Conservation (phyloP, 2,329 filamentous ascomycete genomes). For the Fusarium sp. region DNA sequence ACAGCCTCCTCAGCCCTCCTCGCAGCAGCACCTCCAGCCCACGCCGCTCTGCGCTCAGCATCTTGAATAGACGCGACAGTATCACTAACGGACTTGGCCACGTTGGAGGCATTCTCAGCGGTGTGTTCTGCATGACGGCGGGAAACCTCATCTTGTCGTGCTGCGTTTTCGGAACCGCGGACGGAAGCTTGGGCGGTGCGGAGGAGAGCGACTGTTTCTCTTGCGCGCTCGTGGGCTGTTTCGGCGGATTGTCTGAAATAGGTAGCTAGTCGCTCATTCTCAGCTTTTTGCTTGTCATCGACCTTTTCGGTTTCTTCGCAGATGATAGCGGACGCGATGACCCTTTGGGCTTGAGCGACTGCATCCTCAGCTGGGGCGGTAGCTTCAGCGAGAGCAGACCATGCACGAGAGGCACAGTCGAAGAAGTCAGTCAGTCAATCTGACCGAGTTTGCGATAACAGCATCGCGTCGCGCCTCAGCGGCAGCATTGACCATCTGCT, state of each 20-base stretch:
- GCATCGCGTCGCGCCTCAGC: slow-evolving; percentile 10
- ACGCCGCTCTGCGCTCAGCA: slow-evolving; percentile 2
- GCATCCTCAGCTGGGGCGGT: slow-evolving; percentile 22
- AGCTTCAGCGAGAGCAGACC: slow-evolving; percentile 20
- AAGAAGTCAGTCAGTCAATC: slow-evolving; percentile 12
- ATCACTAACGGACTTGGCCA: not conserved
- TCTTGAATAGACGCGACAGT: slow-evolving; percentile 7
- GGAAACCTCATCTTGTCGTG: slow-evolving; percentile 1
- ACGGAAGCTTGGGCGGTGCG: slow-evolving; percentile 17
- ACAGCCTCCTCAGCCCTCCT: slow-evolving; percentile 18
- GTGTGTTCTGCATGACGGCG: slow-evolving; percentile 3
- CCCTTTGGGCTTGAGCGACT: slow-evolving; percentile 15
- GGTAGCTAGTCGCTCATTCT: not conserved
- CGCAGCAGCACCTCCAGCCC: slow-evolving; percentile 10
- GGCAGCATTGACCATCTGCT: slow-evolving; percentile 10
- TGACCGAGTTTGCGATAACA: not conserved
- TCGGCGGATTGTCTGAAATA: slow-evolving; percentile 26
- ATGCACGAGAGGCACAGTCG: slow-evolving; percentile 15
- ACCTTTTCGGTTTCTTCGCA: slow-evolving; percentile 22
- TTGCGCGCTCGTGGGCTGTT: slow-evolving; percentile 15
- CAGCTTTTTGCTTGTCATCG: slow-evolving; percentile 12
- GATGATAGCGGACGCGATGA: slow-evolving; percentile 15
- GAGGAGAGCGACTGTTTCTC: slow-evolving; percentile 15
- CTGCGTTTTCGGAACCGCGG: slow-evolving; percentile 6
- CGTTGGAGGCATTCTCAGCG: not conserved